A percentile compares a stretch with the other conserved stretches of the same genome.
Evolutionary conservation across 805 yeast species (phyloP).

Genomic region (Candida boidinii): DNA sequence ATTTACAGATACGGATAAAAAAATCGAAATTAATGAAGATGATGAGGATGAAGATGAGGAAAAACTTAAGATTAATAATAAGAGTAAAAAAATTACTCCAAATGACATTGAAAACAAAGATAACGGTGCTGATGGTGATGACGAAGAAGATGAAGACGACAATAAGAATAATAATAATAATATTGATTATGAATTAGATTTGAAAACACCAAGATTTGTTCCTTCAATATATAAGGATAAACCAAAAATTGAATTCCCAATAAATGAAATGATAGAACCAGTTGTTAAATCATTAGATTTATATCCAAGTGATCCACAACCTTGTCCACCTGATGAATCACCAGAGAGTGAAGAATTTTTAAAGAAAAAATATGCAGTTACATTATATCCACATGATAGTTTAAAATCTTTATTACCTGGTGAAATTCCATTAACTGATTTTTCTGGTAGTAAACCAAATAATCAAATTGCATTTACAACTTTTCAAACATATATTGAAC

Average conservation of each 20-base stretch:
- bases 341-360: constrained; percentile 62
- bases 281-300: constrained; percentile 14
- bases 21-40: constrained; percentile 1
- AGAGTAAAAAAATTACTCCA: constrained; percentile 3
- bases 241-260: constrained; percentile 9
- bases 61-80: constrained; percentile 5
- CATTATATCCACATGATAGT: constrained; percentile 80
- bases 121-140: not conserved
- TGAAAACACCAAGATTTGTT: too few species aligned
- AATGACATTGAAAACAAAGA: constrained; percentile 1
- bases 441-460: constrained; percentile 71
- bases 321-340: constrained; percentile 63
- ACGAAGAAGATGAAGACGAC: constrained; percentile 2
- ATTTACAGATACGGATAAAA: constrained; percentile 1
- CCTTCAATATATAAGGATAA: constrained; percentile 34
- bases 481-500: constrained; percentile 77
- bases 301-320: constrained; percentile 42
- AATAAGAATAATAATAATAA: constrained; percentile 11
- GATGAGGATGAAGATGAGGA: constrained; percentile 3
- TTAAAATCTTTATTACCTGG: constrained; percentile 78
- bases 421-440: constrained; percentile 77
- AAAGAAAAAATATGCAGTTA: constrained; percentile 75
- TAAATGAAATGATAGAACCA: constrained; percentile 13
- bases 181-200: too few species aligned
- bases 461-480: constrained; percentile 92